A percentile compares a stretch with the other conserved stretches of the same genome.
Conservation (phyloP, 352 stramenopile genomes). For the Phytophthora pinifolia region DNA sequence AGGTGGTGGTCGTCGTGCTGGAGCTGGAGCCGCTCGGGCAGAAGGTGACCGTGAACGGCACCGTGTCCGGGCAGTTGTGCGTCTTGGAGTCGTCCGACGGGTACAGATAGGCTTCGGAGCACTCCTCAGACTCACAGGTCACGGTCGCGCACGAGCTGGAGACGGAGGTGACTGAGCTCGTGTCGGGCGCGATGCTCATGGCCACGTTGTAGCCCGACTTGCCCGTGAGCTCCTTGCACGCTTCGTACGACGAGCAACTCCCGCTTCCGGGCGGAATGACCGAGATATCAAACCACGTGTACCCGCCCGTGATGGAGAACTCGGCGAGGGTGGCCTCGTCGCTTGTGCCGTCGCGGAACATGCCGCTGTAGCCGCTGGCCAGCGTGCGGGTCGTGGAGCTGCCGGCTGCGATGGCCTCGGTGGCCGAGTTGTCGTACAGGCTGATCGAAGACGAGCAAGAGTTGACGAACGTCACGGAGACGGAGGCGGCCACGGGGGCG, state of each 20-base stretch:
- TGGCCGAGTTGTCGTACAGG: constrained; percentile 60
- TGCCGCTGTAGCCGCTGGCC: constrained; percentile 39
- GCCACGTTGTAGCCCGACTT: constrained; percentile 60
- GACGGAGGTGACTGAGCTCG: constrained; percentile 19
- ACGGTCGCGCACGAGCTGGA: constrained; percentile 28
- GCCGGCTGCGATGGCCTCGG: constrained; percentile 40
- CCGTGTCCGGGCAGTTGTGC: constrained; percentile 39
- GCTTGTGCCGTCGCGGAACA: constrained; percentile 53
- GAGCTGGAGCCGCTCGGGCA: constrained; percentile 32
- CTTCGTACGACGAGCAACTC: constrained; percentile 42
- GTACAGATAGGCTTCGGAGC: constrained; percentile 49
- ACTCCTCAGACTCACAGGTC: constrained; percentile 33
- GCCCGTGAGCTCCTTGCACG: constrained; percentile 46
- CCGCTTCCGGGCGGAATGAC: constrained; percentile 51
- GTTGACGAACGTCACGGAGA: constrained; percentile 56
- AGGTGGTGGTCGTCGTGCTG: constrained; percentile 10
- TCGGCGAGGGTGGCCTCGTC: constrained; percentile 53
- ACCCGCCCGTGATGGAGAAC: constrained; percentile 39
- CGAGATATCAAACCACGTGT: constrained; percentile 62
- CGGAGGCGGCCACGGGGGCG: constrained; percentile 31
- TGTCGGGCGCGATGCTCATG: constrained; percentile 39
- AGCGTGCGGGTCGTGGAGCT: constrained; percentile 36
- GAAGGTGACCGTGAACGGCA: constrained; percentile 47
- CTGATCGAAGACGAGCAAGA: constrained; percentile 42
- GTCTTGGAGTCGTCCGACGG: constrained; percentile 53